These are phyloP conservation scores for Carex kokanica DNA, from an alignment of 176 grass and related monocot genomes.

Conservation along the genomic window DNA sequence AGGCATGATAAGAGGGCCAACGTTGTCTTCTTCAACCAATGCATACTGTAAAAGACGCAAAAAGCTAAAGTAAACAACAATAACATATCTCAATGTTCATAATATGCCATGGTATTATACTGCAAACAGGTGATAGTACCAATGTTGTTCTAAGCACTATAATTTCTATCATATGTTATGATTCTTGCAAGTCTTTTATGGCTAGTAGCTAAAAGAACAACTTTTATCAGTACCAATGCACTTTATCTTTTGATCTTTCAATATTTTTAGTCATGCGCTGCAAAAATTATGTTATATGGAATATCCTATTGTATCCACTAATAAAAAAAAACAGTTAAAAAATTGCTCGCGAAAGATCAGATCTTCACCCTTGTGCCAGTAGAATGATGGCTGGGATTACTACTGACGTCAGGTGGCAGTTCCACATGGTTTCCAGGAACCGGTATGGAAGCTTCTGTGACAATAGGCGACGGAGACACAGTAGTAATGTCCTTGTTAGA, in stretches of 20 bases:
- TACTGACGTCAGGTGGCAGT: conserved; percentile 68
- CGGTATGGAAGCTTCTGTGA: conserved; percentile 47
- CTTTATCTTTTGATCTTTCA: background rate
- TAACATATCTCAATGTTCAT: background rate
- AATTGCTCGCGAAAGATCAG: background rate
- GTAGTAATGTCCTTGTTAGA: conserved; percentile 75
- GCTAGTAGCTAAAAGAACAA: background rate
- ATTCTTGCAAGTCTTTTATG: background rate
- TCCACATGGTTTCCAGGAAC: conserved; percentile 57
- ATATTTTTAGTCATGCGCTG: background rate
- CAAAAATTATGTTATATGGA: background rate
- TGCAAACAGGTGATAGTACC: background rate
- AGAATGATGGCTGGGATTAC: conserved; percentile 18
- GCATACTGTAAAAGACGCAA: conserved; percentile 49
- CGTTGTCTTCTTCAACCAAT: conserved; percentile 82
- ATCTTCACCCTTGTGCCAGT: conserved; percentile 16
- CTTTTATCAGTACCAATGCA: background rate
- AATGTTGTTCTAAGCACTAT: background rate
- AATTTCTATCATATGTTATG: background rate
- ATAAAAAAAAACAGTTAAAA: background rate
- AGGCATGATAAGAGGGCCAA: conserved; percentile 63
- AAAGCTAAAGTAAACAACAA: background rate
- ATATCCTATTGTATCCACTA: background rate
- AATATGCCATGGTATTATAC: background rate
- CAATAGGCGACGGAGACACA: conserved; percentile 50